These are phyloP conservation scores for Trichoderma lentiforme DNA, from an alignment of 2,329 filamentous ascomycete species.

Conservation along the genomic window DNA sequence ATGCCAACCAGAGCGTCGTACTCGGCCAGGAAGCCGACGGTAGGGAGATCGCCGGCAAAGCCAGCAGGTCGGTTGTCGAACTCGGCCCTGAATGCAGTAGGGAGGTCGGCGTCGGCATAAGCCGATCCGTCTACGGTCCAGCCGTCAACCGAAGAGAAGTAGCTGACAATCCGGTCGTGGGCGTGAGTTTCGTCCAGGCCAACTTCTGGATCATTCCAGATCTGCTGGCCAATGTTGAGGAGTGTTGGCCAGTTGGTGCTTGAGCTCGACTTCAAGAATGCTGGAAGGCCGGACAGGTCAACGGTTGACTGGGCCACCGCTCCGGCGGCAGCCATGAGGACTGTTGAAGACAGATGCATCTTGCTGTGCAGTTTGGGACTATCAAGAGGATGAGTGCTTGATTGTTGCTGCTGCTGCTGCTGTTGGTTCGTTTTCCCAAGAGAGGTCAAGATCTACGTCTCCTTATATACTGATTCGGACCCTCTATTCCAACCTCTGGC, in stretches of 20 bases:
- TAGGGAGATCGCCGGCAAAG: constrained; percentile 10
- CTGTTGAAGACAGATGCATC: constrained; percentile 4
- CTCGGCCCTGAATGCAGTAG: constrained; percentile 19
- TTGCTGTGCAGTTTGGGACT: neutral
- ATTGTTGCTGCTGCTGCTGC: neutral
- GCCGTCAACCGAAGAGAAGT: constrained; percentile 17
- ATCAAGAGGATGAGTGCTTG: neutral
- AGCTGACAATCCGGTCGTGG: constrained; percentile 20
- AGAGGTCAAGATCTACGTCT: neutral
- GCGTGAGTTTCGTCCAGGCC: constrained; percentile 21
- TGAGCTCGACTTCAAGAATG: constrained; percentile 14
- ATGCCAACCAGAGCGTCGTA: constrained; percentile 21
- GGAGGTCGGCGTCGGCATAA: constrained; percentile 11
- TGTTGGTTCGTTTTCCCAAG: neutral
- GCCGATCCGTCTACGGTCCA: constrained; percentile 18
- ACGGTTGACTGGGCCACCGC: neutral
- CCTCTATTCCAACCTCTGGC: neutral
- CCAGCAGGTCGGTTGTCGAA: constrained; percentile 18
- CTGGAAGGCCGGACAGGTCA: neutral
- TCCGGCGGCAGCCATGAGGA: constrained; percentile 10
- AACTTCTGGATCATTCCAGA: constrained; percentile 21
- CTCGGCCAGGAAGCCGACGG: constrained; percentile 21
- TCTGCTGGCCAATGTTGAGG: constrained; percentile 18
- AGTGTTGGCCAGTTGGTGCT: constrained; percentile 17
- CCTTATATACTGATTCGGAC: neutral